Percentiles rank a stretch among this genome's conserved stretches.
Evolutionary conservation across 2,329 filamentous ascomycete species (phyloP).

Genomic region (Iodosphaeria phyllophila): DNA sequence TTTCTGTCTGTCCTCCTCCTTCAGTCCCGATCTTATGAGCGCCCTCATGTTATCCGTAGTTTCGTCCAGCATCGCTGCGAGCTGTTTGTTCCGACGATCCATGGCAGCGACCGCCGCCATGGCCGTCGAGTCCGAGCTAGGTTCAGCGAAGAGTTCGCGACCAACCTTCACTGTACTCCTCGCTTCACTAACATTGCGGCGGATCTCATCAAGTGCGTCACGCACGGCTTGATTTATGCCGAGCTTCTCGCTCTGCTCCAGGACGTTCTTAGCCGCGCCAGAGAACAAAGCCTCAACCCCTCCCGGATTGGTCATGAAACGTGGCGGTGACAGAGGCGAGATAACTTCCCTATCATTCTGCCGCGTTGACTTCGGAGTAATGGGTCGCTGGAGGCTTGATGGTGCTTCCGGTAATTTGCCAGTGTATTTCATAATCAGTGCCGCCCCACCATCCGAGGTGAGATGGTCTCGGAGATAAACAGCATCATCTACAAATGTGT

Average conservation of each 20-base stretch:
- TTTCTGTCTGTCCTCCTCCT: conserved; percentile 29
- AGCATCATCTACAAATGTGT: conserved; percentile 74
- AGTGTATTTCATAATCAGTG: conserved; percentile 55
- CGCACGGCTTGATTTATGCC: conserved; percentile 66
- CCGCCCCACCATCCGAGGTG: conserved; percentile 37
- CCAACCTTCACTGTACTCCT: conserved; percentile 21
- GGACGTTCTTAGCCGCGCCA: conserved; percentile 55
- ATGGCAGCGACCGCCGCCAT: conserved; percentile 27
- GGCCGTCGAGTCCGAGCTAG: conserved; percentile 9
- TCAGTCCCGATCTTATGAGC: conserved; percentile 29
- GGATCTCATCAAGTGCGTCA: conserved; percentile 65
- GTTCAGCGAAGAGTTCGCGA: conserved; percentile 16
- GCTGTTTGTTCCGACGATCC: conserved; percentile 44
- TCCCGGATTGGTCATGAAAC: conserved; percentile 32
- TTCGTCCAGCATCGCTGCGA: conserved; percentile 50
- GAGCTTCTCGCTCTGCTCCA: conserved; percentile 56
- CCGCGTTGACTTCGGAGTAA: conserved; percentile 18
- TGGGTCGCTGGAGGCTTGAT: conserved; percentile 9
- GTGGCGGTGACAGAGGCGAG: conserved; percentile 28
- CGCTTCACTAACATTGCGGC: conserved; percentile 51
- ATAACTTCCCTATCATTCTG: conserved; percentile 20
- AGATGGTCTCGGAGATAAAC: conserved; percentile 53
- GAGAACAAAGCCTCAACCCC: conserved; percentile 55
- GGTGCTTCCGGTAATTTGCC: conserved; percentile 25
- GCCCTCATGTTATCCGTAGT: conserved; percentile 44